Evolutionary conservation across 176 grass and related monocot species (phyloP).

Genomic region (Ananas comosus): DNA sequence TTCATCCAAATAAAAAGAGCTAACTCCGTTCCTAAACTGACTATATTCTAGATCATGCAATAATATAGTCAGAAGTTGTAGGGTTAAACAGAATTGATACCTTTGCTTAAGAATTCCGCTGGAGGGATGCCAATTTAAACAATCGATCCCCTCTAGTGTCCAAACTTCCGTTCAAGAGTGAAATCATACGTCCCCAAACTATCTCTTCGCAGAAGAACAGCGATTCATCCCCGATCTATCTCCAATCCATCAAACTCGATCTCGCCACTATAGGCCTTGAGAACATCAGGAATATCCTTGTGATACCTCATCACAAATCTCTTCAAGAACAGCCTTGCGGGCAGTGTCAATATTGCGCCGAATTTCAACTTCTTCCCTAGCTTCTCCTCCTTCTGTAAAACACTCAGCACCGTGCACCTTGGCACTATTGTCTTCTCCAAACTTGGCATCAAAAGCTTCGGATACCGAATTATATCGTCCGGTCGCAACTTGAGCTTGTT

Average conservation of each 20-base stretch:
- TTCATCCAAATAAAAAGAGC: too few species aligned
- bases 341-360: not conserved
- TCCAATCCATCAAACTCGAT: not conserved
- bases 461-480: not conserved
- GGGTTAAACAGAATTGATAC: too few species aligned
- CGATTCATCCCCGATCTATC: too few species aligned
- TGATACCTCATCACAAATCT: constrained; percentile 17
- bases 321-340: constrained; percentile 3
- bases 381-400: constrained; percentile 3
- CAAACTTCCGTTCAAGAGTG: too few species aligned
- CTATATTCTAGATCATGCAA: too few species aligned
- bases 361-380: not conserved
- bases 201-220: too few species aligned
- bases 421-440: constrained; percentile 25
- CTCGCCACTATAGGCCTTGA: constrained; percentile 11
- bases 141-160: too few species aligned
- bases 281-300: constrained; percentile 1
- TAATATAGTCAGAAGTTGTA: too few species aligned
- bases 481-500: constrained; percentile 22
- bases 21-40: too few species aligned
- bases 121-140: too few species aligned
- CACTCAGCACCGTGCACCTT: constrained; percentile 16
- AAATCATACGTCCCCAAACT: too few species aligned
- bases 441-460: constrained; percentile 13
- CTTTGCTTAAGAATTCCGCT: too few species aligned